Percentiles rank a stretch among this genome's conserved stretches.
These are phyloP conservation scores for Atractiella rhizophila DNA, from an alignment of 768 basidiomycete species.

Conservation along the genomic window DNA sequence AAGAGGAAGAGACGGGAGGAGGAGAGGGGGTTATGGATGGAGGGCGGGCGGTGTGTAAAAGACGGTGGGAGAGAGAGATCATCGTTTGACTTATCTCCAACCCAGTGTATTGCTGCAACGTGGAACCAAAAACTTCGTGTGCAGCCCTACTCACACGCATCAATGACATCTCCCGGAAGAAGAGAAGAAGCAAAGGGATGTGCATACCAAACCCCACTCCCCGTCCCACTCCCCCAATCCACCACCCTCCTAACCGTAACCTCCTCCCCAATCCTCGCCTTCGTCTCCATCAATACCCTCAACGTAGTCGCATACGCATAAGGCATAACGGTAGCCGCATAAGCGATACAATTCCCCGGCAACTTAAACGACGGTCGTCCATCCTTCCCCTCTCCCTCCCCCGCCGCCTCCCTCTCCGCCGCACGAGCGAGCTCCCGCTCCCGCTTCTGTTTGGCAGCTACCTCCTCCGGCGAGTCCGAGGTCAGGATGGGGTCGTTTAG, in stretches of 20 bases:
- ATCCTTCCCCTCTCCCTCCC: too few species aligned
- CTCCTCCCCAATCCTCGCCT: conserved; percentile 30
- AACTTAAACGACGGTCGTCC: too few species aligned
- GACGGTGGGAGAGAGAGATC: conserved; percentile 12
- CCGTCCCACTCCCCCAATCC: conserved; percentile 65
- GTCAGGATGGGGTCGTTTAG: too few species aligned
- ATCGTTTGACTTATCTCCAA: conserved; percentile 32
- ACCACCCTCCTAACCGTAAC: conserved; percentile 31
- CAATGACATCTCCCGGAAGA: conserved; percentile 1
- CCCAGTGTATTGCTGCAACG: conserved; percentile 30
- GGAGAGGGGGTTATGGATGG: too few species aligned
- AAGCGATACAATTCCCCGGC: too few species aligned
- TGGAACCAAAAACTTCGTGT: conserved; percentile 28
- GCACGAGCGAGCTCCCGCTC: too few species aligned
- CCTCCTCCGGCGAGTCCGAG: too few species aligned
- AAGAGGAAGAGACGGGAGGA: too few species aligned
- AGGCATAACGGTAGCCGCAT: conserved; percentile 60
- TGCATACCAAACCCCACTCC: conserved; percentile 54
- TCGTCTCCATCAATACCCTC: conserved; percentile 44
- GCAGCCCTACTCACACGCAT: conserved; percentile 43
- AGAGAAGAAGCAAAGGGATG: neutral
- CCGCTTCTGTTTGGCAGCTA: too few species aligned
- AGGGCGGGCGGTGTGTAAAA: conserved; percentile 13
- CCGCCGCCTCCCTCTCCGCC: too few species aligned
- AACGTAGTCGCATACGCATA: conserved; percentile 58